Evolutionary conservation across 75 land plant species (phyloP), one percentile per base, ranked within the genome.

Genomic region (Cunninghamia lanceolata): DNA sequence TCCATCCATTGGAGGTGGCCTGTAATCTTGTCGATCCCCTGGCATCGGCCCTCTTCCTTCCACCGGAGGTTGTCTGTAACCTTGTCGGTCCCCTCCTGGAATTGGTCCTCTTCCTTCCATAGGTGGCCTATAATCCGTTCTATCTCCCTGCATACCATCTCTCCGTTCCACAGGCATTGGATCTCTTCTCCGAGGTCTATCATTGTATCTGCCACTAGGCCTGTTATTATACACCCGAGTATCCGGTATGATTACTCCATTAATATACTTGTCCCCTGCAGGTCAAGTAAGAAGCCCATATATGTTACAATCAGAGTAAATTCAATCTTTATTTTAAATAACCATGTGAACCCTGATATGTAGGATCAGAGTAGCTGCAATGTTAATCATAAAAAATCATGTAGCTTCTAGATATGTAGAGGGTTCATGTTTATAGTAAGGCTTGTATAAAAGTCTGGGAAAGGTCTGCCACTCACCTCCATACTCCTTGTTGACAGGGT

Each of bases 401-500:
- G 82, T 21, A 81, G 4, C 10, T 28, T 40, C 28, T 81, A 59
- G 13, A 70, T 32, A 32, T 70, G 32, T 8, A 70, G 40, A 32
- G 45, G 25, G 21, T 21, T 39, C 40, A 81, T 32, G 35, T 40
- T 14, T 14, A 13, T 11, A 39, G 15, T 9, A 7, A 81, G 39
- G 35, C 28, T 40, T 40, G 47, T 11, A 21, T 82, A 40, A 40
- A 40, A 43, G 14, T n/a, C 16, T 25, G 4, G 25, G 25, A 43
- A 14, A n/a, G 68, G 30, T 40, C 8, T 9, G 10, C 6, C 4
- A n/a, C 81, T 68, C 28, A 94, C 95, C 95, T 92, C 95, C 95
- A 89, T 92, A 94, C 47, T 92, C 95, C 85, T 94, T 94, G 77
- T 90, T 94, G 34, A 83, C 91, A 25, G 94, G 94, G 71, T 94